Conservation (phyloP, 2,329 filamentous ascomycete genomes). For the Paraconiothyrium brasiliense region DNA sequence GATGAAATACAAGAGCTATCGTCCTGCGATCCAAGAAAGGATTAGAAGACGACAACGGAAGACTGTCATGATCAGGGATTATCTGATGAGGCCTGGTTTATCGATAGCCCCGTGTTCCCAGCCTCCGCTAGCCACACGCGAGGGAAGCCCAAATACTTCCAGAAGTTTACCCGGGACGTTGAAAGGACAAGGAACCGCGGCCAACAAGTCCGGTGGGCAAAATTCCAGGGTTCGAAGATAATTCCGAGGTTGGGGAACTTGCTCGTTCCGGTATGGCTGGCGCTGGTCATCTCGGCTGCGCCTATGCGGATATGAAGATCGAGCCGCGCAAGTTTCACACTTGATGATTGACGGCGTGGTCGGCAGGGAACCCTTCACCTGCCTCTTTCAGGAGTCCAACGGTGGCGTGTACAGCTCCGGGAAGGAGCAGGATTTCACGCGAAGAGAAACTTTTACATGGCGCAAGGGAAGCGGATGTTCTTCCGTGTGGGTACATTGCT, state of each 20-base stretch:
- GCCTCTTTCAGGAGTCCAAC: constrained; percentile 10
- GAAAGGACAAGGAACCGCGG: constrained; percentile 4
- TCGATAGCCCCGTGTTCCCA: not conserved
- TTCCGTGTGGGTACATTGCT: not conserved
- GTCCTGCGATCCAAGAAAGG: not conserved
- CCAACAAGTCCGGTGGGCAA: constrained; percentile 4
- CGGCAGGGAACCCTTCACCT: constrained; percentile 3
- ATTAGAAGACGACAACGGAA: not conserved
- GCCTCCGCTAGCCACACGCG: not conserved
- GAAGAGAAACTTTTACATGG: constrained; percentile 1
- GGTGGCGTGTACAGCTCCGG: constrained; percentile 3
- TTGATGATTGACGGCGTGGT: constrained; percentile 9
- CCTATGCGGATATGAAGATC: constrained; percentile 9
- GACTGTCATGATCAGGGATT: not conserved
- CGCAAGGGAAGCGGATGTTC: not conserved
- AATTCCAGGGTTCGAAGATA: not conserved
- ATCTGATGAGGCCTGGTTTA: constrained; percentile 3
- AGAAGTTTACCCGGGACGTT: constrained; percentile 10
- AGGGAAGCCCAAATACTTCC: constrained; percentile 5
- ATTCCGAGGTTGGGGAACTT: constrained; percentile 6
- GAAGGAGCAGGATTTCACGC: not conserved
- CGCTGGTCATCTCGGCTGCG: constrained; percentile 6
- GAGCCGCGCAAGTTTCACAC: constrained; percentile 10
- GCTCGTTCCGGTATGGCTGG: not conserved
- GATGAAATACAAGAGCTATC: not conserved